Evolutionary conservation across 192 early-diverging fungal species (phyloP).

Genomic region (Linnemannia schmuckeri): DNA sequence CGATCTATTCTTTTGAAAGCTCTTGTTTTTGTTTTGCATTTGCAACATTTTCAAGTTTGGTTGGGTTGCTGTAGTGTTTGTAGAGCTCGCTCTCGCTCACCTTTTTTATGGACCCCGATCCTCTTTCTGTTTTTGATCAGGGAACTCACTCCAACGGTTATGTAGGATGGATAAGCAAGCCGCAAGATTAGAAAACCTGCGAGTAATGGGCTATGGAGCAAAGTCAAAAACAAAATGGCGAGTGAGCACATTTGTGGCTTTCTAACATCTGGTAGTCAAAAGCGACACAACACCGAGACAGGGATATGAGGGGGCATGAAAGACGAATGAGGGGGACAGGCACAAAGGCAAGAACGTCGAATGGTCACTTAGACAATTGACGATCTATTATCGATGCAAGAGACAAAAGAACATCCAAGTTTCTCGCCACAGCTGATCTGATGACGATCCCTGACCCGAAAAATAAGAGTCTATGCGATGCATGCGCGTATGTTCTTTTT

Average conservation of each 20-base stretch:
- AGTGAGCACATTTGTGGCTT: background rate
- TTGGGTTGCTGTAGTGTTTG: background rate
- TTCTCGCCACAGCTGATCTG: too few relatives aligned
- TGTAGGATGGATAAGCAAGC: background rate
- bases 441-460: too few relatives aligned
- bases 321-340: too few relatives aligned
- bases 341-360: too few relatives aligned
- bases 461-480: too few relatives aligned
- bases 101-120: slow-evolving; percentile 4
- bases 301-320: too few relatives aligned
- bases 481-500: too few relatives aligned
- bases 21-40: background rate
- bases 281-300: too few relatives aligned
- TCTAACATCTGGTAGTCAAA: too few relatives aligned
- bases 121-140: background rate
- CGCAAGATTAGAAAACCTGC: background rate
- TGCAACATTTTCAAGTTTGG: background rate
- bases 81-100: background rate
- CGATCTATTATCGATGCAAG: too few relatives aligned
- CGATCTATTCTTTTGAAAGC: slow-evolving; percentile 1
- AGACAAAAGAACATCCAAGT: too few relatives aligned
- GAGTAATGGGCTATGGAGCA: background rate
- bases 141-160: background rate
- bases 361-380: too few relatives aligned
- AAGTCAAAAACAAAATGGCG: background rate